phyloP scores from a whole-genome alignment of 306 rosid genomes.

The peach (Prunus persica) region DNA sequence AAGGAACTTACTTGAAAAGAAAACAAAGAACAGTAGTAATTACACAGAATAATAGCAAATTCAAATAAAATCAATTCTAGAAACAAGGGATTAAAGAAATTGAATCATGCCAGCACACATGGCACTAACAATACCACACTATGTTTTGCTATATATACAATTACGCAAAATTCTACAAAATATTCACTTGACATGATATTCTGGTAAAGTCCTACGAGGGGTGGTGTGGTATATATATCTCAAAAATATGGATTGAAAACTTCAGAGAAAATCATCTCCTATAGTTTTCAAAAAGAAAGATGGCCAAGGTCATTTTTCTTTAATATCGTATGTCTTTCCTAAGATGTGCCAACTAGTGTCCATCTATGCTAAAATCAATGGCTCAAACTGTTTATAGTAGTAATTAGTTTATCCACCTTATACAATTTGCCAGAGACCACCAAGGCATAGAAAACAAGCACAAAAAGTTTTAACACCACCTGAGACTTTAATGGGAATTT shows the following conservation, averaged over 20 bases:
- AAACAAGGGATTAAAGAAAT: neutral
- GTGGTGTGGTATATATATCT: neutral
- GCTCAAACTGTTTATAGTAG: too few species aligned
- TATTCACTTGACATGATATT: neutral
- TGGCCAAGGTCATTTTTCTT: neutral
- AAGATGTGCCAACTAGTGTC: too few species aligned
- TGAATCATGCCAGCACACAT: neutral
- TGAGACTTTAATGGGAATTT: neutral
- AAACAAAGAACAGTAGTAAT: neutral
- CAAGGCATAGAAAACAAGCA: neutral
- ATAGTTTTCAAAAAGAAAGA: neutral
- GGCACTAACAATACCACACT: neutral
- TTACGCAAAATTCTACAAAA: neutral
- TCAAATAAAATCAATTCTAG: neutral
- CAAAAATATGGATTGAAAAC: neutral
- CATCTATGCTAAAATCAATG: too few species aligned
- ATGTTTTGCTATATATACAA: neutral
- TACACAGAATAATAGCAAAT: neutral
- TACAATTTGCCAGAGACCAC: neutral
- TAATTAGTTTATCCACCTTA: slow-evolving; percentile 1
- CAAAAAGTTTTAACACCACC: neutral
- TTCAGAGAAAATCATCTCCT: neutral
- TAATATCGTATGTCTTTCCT: too few species aligned
- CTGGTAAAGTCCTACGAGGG: neutral
- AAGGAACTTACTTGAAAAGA: neutral